phyloP scores from a whole-genome alignment of 1,284 basidiomycete genomes.

The Pseudozyma sp. region DNA sequence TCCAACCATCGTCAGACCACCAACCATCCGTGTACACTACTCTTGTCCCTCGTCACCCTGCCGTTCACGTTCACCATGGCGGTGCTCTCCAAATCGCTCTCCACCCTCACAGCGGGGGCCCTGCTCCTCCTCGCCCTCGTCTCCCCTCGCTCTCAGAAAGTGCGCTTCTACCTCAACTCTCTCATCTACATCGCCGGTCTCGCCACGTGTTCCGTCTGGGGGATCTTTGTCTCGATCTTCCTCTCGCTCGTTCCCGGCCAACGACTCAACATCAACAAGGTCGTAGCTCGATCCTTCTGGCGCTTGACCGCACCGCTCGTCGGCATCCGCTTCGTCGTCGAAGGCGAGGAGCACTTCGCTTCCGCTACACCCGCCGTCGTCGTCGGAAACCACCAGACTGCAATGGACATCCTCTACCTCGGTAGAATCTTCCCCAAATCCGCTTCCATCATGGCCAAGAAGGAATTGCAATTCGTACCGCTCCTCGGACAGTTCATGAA shows the following conservation, averaged over 20 bases:
- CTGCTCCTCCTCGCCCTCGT: constrained; percentile 56
- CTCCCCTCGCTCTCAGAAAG: constrained; percentile 54
- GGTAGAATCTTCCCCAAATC: constrained; percentile 86
- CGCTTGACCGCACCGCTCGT: constrained; percentile 76
- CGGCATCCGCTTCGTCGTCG: constrained; percentile 80
- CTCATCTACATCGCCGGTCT: constrained; percentile 80
- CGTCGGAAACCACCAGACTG: constrained; percentile 86
- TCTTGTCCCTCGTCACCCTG: background rate
- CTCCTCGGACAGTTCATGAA: constrained; percentile 88
- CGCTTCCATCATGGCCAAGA: constrained; percentile 92
- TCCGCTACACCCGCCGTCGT: constrained; percentile 77
- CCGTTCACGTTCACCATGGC: constrained; percentile 43
- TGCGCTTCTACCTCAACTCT: constrained; percentile 63
- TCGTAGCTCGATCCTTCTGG: constrained; percentile 89
- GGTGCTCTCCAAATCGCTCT: constrained; percentile 47
- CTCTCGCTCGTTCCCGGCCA: constrained; percentile 78
- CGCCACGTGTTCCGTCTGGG: constrained; percentile 80
- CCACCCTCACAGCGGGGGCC: constrained; percentile 47
- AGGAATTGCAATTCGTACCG: constrained; percentile 86
- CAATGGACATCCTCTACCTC: constrained; percentile 72
- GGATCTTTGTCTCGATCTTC: constrained; percentile 78
- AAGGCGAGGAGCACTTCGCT: constrained; percentile 83
- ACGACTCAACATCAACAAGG: constrained; percentile 84
- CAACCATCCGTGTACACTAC: background rate
- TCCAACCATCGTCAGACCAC: background rate